Conservation (phyloP, 2,329 filamentous ascomycete species). For the Ophiocordyceps camponoti-saundersi region DNA sequence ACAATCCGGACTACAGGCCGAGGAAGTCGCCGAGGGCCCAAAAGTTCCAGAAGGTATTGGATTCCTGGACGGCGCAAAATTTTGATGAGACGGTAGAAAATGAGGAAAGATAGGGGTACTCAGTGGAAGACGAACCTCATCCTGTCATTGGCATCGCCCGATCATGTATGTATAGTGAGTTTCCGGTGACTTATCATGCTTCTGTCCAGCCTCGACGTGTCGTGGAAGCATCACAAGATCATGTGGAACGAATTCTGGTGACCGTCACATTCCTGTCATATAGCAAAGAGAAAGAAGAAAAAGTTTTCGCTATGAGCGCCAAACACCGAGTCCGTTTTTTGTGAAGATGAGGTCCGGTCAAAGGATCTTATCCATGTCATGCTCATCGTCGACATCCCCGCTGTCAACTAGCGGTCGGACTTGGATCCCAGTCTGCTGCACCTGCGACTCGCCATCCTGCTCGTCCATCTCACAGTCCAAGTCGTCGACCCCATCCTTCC, state of each 20-base stretch:
- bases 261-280: neutral
- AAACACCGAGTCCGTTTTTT: neutral
- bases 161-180: too few species aligned
- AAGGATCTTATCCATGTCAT: constrained; percentile 11
- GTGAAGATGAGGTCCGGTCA: neutral
- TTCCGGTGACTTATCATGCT: too few species aligned
- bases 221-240: too few species aligned
- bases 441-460: constrained; percentile 20
- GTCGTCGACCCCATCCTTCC: constrained; percentile 7
- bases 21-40: too few species aligned
- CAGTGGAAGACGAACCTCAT: too few species aligned
- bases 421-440: constrained; percentile 5
- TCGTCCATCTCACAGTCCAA: constrained; percentile 8
- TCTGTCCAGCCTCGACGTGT: too few species aligned
- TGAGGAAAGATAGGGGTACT: too few species aligned
- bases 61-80: too few species aligned
- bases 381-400: constrained; percentile 8
- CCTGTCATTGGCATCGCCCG: too few species aligned
- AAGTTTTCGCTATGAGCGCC: neutral
- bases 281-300: too few species aligned
- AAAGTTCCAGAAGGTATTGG: too few species aligned
- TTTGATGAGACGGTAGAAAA: too few species aligned
- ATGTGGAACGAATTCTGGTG: neutral
- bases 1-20: neutral
- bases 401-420: neutral